Evolutionary conservation across 306 rosid genomes (phyloP), one percentile per base, ranked within the genome.

Genomic region (Lagenaria siceraria): DNA sequence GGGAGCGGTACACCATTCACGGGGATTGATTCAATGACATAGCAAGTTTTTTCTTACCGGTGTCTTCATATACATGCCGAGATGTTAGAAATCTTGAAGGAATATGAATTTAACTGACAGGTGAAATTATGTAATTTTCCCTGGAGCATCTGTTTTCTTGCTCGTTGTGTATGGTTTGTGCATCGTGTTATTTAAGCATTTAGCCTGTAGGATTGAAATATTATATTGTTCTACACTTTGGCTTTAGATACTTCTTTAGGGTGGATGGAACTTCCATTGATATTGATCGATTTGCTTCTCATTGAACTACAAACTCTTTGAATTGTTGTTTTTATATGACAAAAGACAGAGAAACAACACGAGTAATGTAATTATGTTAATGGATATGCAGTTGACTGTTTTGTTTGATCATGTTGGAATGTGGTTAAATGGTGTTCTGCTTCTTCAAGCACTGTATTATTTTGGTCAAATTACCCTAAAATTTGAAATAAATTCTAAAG

Each of bases 1-100:
- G 92, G 92, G 92, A 90, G 62, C 92, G 90, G 6, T 90, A 90
- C 74, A 90, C 88, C 69, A 87, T 84, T 80, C 92, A 90, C n/a
- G 92, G 95, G 36, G 95, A 90, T 65, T 90, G 82, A 90, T 74
- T 79, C 49, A n/a, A 46, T 38, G 35, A 1, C 76, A 14, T 3
- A 70, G 40, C 72, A 65, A 22, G 69, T 58, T 75, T 74, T 76
- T 60, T 59, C 43, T 42, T 15, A 14, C 18, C 10, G 27, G 10
- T 17, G 65, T 55, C 19, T 31, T 55, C 52, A 2, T 21, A 27
- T 68, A 13, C 74, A 38, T 0, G 53, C 6, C 4, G 3, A 22
- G 15, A 10, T 40, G 74, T 68, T 71, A 6, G 56, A 48, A 40
- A 71, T 69, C 21, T 6, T 13, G 35, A 71, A 48, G 56, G 42